Percentiles rank a stretch among this genome's conserved stretches.
phyloP scores from a whole-genome alignment of 2,329 filamentous ascomycete genomes.

The Bimuria novae-zelandiae region DNA sequence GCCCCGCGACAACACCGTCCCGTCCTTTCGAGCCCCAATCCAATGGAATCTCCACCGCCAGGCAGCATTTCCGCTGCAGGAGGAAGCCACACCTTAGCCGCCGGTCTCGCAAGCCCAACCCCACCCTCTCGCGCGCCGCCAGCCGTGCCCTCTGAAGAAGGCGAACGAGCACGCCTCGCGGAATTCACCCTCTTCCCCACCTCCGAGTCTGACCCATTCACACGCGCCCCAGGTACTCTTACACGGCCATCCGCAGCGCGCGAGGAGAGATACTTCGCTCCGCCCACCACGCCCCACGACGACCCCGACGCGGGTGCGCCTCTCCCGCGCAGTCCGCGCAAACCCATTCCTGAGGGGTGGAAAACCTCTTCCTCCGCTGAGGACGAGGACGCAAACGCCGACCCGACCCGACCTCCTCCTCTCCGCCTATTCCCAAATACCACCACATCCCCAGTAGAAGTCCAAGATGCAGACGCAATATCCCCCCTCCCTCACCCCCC shows the following conservation, averaged over 20 bases:
- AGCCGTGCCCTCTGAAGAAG: neutral
- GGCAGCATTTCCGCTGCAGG: neutral
- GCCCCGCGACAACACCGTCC: neutral
- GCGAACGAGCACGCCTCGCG: neutral
- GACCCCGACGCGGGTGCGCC: neutral
- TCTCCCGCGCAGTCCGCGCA: neutral
- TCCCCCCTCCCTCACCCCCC: neutral
- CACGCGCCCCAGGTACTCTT: neutral
- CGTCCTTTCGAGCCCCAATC: no score
- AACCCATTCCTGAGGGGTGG: neutral
- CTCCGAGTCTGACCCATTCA: constrained; percentile 2
- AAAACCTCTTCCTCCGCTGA: no score
- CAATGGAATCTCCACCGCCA: no score
- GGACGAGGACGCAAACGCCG: no score
- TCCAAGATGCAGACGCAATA: neutral
- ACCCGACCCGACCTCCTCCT: neutral
- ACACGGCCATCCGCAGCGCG: neutral
- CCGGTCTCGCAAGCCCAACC: neutral
- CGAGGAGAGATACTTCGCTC: neutral
- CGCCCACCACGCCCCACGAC: neutral
- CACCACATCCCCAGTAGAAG: no score
- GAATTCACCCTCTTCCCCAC: constrained; percentile 5
- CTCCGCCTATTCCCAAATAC: no score
- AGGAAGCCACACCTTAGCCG: neutral
- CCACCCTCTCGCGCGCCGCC: neutral